Evolutionary conservation across 78 protist genomes (phyloP).

Genomic region (Guillardia theta): DNA sequence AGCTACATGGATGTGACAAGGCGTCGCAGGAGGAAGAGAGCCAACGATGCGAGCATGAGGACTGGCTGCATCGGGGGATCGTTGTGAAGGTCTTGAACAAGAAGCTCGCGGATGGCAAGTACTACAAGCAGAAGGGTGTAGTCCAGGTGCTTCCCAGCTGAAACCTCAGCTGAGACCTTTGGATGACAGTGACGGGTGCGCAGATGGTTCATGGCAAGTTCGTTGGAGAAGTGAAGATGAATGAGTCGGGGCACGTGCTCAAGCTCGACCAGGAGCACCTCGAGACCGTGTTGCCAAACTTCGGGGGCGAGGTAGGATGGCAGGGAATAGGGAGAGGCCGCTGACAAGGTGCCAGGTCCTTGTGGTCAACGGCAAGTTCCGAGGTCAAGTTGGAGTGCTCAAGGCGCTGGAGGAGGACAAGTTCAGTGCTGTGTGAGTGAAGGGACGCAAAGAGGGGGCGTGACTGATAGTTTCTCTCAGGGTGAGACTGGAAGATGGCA

Average conservation of each 20-base stretch:
- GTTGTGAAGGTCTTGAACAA: slow-evolving; percentile 47
- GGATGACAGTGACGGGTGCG: not conserved
- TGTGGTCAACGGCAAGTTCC: not conserved
- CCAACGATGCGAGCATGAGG: not conserved
- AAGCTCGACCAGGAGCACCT: slow-evolving; percentile 40
- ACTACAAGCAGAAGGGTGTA: slow-evolving; percentile 61
- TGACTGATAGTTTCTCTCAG: too few species aligned
- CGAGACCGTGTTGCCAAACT: slow-evolving; percentile 26
- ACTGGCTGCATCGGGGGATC: not conserved
- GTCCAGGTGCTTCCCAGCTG: slow-evolving; percentile 18
- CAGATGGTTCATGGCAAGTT: not conserved
- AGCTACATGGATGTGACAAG: too few species aligned
- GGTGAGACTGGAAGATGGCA: not conserved
- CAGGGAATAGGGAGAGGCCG: not conserved
- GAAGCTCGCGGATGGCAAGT: slow-evolving; percentile 26
- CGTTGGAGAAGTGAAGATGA: slow-evolving; percentile 31
- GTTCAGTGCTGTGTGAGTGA: not conserved
- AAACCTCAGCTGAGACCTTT: not conserved
- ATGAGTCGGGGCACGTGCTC: not conserved
- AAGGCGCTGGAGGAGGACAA: not conserved
- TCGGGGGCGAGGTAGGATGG: not conserved
- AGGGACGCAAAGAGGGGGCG: too few species aligned
- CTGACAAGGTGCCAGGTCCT: not conserved
- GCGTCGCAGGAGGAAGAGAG: too few species aligned
- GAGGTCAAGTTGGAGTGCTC: not conserved